Conservation (phyloP, 257 asterid species). For the Nyctanthes arbortristis region DNA sequence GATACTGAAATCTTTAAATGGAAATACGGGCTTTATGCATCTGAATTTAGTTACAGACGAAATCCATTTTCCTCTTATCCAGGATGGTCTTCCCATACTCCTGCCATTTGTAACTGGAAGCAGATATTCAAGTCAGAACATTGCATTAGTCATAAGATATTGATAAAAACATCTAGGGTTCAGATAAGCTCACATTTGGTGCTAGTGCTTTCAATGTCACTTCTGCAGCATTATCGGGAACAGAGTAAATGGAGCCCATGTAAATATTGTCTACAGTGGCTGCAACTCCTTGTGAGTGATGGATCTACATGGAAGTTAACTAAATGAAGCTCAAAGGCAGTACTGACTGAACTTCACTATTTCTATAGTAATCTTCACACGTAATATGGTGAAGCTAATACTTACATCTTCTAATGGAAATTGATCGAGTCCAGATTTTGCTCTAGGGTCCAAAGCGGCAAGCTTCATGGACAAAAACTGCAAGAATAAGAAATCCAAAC, state of each 20-base stretch:
- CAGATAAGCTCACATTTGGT: background rate
- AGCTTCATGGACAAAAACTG: slow-evolving; percentile 67
- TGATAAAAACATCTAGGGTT: slow-evolving; percentile 4
- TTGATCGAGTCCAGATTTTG: slow-evolving; percentile 37
- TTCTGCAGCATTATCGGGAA: background rate
- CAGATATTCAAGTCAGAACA: background rate
- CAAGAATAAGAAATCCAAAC: slow-evolving; percentile 15
- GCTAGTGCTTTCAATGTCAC: background rate
- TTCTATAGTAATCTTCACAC: background rate
- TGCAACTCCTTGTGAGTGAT: slow-evolving; percentile 40
- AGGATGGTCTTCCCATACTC: background rate
- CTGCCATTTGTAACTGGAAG: background rate
- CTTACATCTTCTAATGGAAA: slow-evolving; percentile 48
- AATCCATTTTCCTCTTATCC: background rate
- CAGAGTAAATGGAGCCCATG: background rate
- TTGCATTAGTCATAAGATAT: background rate
- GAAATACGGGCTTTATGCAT: background rate
- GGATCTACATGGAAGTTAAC: slow-evolving; percentile 30
- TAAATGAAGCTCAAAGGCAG: background rate
- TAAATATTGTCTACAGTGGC: slow-evolving; percentile 24
- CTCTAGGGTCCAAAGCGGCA: slow-evolving; percentile 46
- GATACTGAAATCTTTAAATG: background rate
- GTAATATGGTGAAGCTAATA: background rate
- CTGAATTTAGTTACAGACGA: background rate
- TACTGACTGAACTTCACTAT: background rate